Base-by-base conservation (phyloP, 805 yeast genomes). In the Priceomyces haplophilus region DNA sequence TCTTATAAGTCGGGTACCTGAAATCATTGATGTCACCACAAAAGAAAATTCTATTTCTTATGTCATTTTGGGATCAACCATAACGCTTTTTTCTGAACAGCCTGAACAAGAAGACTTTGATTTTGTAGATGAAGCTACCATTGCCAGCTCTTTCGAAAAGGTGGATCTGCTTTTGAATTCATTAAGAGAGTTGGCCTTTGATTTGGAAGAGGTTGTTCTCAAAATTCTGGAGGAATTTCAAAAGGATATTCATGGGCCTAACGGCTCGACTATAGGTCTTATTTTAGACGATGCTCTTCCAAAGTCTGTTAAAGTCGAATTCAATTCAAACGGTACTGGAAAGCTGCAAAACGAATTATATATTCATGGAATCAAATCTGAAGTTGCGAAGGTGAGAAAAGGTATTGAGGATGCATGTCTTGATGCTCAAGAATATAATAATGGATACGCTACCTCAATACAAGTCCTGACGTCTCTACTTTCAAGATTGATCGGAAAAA, bases 401-500 rank as follows among this genome's bases (percentile, higher is more conserved):
- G 85, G 76, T 40, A 72, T 89, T 31, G 69, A 66, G 25, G 64
- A 71, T 36, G 69, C 80, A 10, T 66, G 85, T 44, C 77, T 74
- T 42, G 84, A 82, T 44, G 52, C 68, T 69, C 53, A 76, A 71
- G 45, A 73, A 73, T 32, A 64, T 69, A 27, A 72, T 72, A 63
- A 54, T 58, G 44, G 59, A 75, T 13, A 66, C 77, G 15, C 25
- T 16, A 40, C 47, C 21, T 24, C 44, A 3, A 16, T 83, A 41
- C 72, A 70, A 23, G 81, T 88, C 58, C 95, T 97, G 48, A 64
- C 80, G 2, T 67, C 73, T 40, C 78, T 80, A 37, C 69, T 91
- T 46, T 76, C 93, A 21, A 82, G 93, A 65, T 73, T 95, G 41
- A 88, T 93, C 62, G 99, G 99, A 52, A 85, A 84, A 59, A 85